Evolutionary conservation across 2,329 filamentous ascomycete genomes (phyloP).

Genomic region (Fusarium sp.): DNA sequence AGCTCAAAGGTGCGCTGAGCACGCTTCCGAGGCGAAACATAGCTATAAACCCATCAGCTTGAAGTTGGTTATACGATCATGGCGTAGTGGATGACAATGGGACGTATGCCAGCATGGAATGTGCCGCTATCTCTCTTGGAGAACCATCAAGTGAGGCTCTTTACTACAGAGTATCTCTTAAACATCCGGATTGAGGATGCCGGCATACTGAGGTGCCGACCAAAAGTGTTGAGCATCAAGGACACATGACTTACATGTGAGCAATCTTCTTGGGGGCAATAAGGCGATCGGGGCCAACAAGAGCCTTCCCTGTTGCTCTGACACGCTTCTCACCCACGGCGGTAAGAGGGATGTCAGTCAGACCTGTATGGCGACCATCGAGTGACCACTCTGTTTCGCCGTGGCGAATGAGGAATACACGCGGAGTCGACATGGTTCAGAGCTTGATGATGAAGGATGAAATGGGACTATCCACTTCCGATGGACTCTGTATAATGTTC

Average conservation of each 20-base stretch:
- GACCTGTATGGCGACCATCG: conserved; percentile 85
- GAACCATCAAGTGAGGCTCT: background rate
- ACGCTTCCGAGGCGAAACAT: conserved; percentile 86
- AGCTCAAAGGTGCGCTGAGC: conserved; percentile 93
- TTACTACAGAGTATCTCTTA: background rate
- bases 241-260: conserved; percentile 75
- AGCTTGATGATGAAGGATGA: background rate
- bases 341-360: conserved; percentile 88
- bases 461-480: background rate
- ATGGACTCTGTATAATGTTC: background rate
- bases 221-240: background rate
- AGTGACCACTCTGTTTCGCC: conserved; percentile 97
- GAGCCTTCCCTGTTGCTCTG: conserved; percentile 80
- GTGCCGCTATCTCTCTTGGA: background rate
- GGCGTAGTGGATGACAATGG: background rate
- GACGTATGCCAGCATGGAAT: background rate
- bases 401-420: conserved; percentile 87
- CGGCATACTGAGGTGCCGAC: background rate
- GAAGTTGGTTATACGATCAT: background rate
- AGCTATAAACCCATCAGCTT: conserved; percentile 60
- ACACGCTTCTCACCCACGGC: conserved; percentile 82
- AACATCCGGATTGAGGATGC: background rate
- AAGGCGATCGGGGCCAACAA: conserved; percentile 85
- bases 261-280: conserved; percentile 85
- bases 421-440: conserved; percentile 64